These are phyloP conservation scores for Coemansia sp. DNA, from an alignment of 192 early-diverging fungal genomes.

Conservation along the genomic window DNA sequence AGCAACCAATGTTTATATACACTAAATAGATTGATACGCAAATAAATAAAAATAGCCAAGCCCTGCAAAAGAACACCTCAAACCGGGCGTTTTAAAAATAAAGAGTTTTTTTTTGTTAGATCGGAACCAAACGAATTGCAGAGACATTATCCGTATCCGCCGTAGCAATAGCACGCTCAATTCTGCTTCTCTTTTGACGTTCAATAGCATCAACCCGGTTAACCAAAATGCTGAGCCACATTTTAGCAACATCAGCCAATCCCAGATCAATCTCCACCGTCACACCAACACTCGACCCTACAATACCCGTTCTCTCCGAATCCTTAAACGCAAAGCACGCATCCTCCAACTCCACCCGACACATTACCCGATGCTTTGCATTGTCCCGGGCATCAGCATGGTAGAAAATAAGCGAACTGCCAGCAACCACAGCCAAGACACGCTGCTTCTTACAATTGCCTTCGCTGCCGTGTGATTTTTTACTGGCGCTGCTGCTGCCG, in stretches of 20 bases:
- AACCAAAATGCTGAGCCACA: slow-evolving; percentile 22
- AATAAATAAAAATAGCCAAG: too few species aligned
- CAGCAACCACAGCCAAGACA: slow-evolving; percentile 17
- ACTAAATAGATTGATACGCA: background rate
- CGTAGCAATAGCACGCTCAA: background rate
- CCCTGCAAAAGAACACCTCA: background rate
- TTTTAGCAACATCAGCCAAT: slow-evolving; percentile 13
- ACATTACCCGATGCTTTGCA: slow-evolving; percentile 5
- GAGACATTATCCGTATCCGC: background rate
- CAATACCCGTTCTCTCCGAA: background rate
- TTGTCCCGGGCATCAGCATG: slow-evolving; percentile 1
- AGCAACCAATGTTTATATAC: too few species aligned
- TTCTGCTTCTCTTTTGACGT: background rate
- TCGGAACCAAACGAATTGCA: background rate
- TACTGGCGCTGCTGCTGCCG: too few species aligned
- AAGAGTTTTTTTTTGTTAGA: background rate
- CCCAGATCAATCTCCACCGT: slow-evolving; percentile 33
- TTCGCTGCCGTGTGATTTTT: too few species aligned
- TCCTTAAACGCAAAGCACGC: background rate
- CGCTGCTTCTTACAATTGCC: slow-evolving; percentile 6
- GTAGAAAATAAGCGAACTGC: slow-evolving; percentile 18
- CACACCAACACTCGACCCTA: background rate
- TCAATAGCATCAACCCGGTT: slow-evolving; percentile 1
- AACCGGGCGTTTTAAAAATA: background rate
- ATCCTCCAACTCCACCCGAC: slow-evolving; percentile 5